Evolutionary conservation across 2,329 filamentous ascomycete species (phyloP), one percentile per base, ranked within the genome.

Genomic region (Phaeophleospora eucalypticola): DNA sequence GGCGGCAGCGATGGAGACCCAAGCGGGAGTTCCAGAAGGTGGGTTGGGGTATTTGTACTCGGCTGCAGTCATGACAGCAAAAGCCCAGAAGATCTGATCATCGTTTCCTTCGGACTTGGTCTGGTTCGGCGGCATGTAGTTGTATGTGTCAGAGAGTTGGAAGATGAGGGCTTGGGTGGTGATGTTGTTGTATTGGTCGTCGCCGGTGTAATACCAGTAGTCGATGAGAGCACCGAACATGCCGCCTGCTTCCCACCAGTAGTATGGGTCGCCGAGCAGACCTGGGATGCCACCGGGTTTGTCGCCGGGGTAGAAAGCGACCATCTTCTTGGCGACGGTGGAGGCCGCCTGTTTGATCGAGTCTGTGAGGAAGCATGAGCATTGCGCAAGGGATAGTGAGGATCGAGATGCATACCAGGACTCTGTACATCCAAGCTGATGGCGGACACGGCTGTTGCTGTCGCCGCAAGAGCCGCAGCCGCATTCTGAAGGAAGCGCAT

Each of bases 201-300:
- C 83, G 47, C 81, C 82, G 0, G 83, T 86, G 48, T 79, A 75
- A 52, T 82, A 78, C 79, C 81, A 84, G 65, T 87, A 87, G 65
- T 87, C 82, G 36, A 87, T 73, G 57, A 85, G 70, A 1, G 81
- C 78, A 52, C 82, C 80, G 75, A 84, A 85, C 68, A 88, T 67
- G 44, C 59, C 64, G 16, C 64, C 65, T 15, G 79, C 80, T 63
- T 87, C 80, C 84, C 83, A 87, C 84, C 84, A 88, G 72, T 86
- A 87, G 64, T 84, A 84, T 51, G 84, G 84, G 17, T 74, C 64
- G 1, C 81, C 79, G 27, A 89, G 68, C 41, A 75, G 67, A 20
- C 77, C 77, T 3, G 75, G 75, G 14, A 71, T 72, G 8, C 70
- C 66, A 10, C 74, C 75, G 2, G 76, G 71, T 27, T 71, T 60